Evolutionary conservation across 495 filamentous ascomycete species (phyloP), one percentile per base, ranked within the genome.

Genomic region (Lepraria neglecta): DNA sequence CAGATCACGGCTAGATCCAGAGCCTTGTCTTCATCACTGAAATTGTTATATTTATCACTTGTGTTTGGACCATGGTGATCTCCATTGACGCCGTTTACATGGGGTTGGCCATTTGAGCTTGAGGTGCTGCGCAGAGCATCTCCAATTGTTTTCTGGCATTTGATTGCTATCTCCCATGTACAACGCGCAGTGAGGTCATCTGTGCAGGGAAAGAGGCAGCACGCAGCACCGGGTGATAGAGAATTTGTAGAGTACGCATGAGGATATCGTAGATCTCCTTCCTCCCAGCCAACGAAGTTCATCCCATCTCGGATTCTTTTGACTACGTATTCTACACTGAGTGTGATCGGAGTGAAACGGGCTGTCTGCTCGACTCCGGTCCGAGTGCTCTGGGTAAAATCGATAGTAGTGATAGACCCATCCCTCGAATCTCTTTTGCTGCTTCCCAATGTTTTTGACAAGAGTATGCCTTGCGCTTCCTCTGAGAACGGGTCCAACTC

Each of bases 201-300:
- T 28, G 97, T 77, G 65, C 92, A 97, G 11, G 94, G 94, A 66
- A 97, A 97, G 12, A 97, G 81, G 67, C 86, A 87, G 58, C 84
- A 92, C 6, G 90, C 87, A 43, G 82, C 82, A n/a, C 91, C 90
- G 6, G 90, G 83, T 54, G 85, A 84, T 17, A 85, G 71, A 3
- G 84, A 86, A 64, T 91, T 92, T 28, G 86, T 89, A 0, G 95
- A 92, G 70, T 92, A 99, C 1, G 87, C 87, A 71, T 97, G 91
- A 0, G 94, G 92, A 68, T 92, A 97, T 63, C 91, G 80, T 52
- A 74, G 69, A 68, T 97, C 92, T 17, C 83, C 84, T 51, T 84
- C 83, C 52, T 87, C 84, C 35, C 90, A 78, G 2, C 94, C 95
- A 28, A 94, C 89, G 73, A 96, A 97, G 42, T 95, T 90, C 55